Conservation (phyloP, 2,329 filamentous ascomycete species). For the Cytospora schulzeri region DNA sequence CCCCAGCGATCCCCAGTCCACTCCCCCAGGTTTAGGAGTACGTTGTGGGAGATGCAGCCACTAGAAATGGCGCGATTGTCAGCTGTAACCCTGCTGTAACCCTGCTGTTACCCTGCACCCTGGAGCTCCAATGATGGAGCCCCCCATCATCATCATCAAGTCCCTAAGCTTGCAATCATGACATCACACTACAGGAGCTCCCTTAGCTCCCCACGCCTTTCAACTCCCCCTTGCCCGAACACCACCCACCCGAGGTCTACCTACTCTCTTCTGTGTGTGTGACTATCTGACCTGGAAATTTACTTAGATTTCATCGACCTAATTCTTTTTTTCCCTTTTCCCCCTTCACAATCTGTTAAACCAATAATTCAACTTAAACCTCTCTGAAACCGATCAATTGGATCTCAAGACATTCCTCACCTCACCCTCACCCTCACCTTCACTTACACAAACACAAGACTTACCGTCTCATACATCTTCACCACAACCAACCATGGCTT, state of each 20-base stretch:
- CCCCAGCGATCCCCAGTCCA: background rate
- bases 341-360: background rate
- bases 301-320: background rate
- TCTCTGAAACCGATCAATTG: constrained; percentile 13
- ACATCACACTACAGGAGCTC: constrained; percentile 22
- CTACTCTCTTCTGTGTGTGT: background rate
- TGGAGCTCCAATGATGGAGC: constrained; percentile 10
- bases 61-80: constrained; percentile 18
- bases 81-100: constrained; percentile 21
- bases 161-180: constrained; percentile 16
- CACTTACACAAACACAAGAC: background rate
- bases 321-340: constrained; percentile 8
- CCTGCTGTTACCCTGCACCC: constrained; percentile 11
- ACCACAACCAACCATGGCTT: constrained; percentile 18
- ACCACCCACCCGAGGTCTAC: background rate
- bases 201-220: background rate
- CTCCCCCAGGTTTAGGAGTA: constrained; percentile 1
- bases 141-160: constrained; percentile 9
- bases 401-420: background rate
- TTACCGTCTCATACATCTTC: background rate
- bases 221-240: background rate
- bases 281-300: background rate
- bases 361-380: constrained; percentile 4
- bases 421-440: background rate
- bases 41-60: constrained; percentile 6